Percentiles rank a stretch among this genome's conserved stretches.
phyloP scores from a whole-genome alignment of 2,329 filamentous ascomycete species.

The Apiospora arundinis region DNA sequence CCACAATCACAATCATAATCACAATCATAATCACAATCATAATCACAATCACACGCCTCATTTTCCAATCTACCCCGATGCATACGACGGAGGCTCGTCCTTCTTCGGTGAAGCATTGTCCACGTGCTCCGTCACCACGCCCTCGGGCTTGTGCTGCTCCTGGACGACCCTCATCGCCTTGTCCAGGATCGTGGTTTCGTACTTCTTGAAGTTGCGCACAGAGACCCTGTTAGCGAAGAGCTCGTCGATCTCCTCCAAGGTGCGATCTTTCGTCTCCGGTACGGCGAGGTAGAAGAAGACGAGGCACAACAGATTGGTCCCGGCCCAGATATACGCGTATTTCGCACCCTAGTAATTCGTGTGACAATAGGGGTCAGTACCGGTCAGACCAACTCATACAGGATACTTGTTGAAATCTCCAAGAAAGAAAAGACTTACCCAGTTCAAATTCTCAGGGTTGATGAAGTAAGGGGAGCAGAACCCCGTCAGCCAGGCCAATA shows the following conservation, averaged over 20 bases:
- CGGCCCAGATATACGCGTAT: constrained; percentile 52
- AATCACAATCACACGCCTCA: background rate
- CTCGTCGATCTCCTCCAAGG: constrained; percentile 40
- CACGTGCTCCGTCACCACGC: background rate
- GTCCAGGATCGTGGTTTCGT: constrained; percentile 34
- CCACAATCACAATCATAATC: too few relatives aligned
- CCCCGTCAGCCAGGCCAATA: constrained; percentile 48
- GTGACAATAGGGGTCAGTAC: background rate
- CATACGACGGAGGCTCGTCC: background rate
- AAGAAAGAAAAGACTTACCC: constrained; percentile 30
- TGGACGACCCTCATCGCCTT: constrained; percentile 30
- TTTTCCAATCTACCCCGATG: background rate
- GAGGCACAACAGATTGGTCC: constrained; percentile 36
- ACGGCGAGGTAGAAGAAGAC: constrained; percentile 39
- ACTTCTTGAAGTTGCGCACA: constrained; percentile 36
- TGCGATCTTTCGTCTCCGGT: constrained; percentile 38
- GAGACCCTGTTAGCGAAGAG: constrained; percentile 38
- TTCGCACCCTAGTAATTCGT: constrained; percentile 43
- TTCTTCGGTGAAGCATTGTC: background rate
- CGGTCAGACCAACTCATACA: background rate
- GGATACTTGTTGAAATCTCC: too few relatives aligned
- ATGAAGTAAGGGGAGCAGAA: constrained; percentile 42
- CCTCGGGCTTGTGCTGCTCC: constrained; percentile 1
- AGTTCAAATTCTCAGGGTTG: constrained; percentile 39
- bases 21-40: too few relatives aligned